Base-by-base conservation (phyloP, 345 rosid species). In the Mallotus nudiflorus region DNA sequence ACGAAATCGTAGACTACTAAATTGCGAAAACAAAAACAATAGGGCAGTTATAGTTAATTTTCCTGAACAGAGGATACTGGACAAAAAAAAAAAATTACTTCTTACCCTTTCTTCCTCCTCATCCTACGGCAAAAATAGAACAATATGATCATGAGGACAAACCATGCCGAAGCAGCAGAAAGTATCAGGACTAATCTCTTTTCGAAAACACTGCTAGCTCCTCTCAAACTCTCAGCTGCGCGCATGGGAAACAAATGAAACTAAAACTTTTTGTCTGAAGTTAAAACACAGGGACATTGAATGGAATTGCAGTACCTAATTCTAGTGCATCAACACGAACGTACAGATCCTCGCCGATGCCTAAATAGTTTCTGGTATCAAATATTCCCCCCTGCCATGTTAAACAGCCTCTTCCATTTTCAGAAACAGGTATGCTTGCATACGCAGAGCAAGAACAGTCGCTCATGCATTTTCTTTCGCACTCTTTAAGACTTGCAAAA, bases 361-460 rank as follows among this genome's bases (percentile, higher is more conserved):
- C 28, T 3, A 28, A 46, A 2, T 18, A 33, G 39, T 60, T 60
- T 45, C 28, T 55, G n/a, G 37, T 57, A 31, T 75, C 74, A 35
- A 75, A n/a, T 45, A 75, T 57, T 6, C 69, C 70, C 6, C 79
- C 78, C 25, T 68, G 62, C 73, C 68, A 74, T 40, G 48, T 16
- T n/a, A 68, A 48, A 65, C 78, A 74, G 5, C 64, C 65, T 1
- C 15, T 27, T 6, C 22, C 54, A 18, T 19, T 31, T 8, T 22
- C 22, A 29, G 12, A 12, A 16, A 18, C 31, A 29, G 37, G 22
- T 57, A 31, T 60, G 6, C 12, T 45, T 46, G 19, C 64, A 44
- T 37, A n/a, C 25, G 62, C 64, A 55, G 49, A 18, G 63, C 75
- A 72, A 3, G 73, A 54, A 54, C 63, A 64, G 8, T 64, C 54